Evolutionary conservation across 2,329 filamentous ascomycete genomes (phyloP).

Genomic region (Myriosclerotinia curreyana): DNA sequence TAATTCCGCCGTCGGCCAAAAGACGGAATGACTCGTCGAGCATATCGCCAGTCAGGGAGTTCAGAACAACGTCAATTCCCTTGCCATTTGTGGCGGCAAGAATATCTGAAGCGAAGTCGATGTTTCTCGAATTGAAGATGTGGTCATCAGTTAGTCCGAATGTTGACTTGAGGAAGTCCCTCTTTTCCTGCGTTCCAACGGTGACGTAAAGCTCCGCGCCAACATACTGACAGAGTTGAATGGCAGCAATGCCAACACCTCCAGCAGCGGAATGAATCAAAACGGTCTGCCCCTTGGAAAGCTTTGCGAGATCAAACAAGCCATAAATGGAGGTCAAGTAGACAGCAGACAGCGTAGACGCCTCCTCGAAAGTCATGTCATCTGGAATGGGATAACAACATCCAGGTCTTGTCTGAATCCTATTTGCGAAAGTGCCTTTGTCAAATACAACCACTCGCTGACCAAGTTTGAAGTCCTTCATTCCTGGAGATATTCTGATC

Average conservation of each 20-base stretch:
- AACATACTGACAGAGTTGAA: slow-evolving; percentile 35
- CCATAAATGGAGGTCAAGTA: slow-evolving; percentile 26
- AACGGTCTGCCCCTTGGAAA: slow-evolving; percentile 33
- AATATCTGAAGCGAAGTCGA: not conserved
- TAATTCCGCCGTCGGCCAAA: slow-evolving; percentile 39
- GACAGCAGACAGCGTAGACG: slow-evolving; percentile 43
- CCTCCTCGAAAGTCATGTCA: slow-evolving; percentile 41
- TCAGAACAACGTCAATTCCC: slow-evolving; percentile 37
- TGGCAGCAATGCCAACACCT: slow-evolving; percentile 39
- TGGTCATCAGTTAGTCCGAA: slow-evolving; percentile 1
- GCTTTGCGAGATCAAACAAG: slow-evolving; percentile 22
- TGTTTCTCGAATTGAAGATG: not conserved
- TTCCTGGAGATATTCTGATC: slow-evolving; percentile 30
- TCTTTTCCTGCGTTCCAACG: slow-evolving; percentile 10
- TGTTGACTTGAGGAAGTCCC: not conserved
- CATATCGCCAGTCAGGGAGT: slow-evolving; percentile 33
- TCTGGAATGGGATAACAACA: slow-evolving; percentile 40
- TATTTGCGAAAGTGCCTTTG: slow-evolving; percentile 22
- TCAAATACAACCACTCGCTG: slow-evolving; percentile 29
- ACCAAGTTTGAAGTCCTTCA: slow-evolving; percentile 29
- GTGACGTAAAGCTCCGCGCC: slow-evolving; percentile 42
- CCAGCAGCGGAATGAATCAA: slow-evolving; percentile 39
- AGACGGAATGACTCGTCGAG: slow-evolving; percentile 38
- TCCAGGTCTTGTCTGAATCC: slow-evolving; percentile 17
- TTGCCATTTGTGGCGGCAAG: not conserved